A percentile compares a stretch with the other conserved stretches of the same genome.
Evolutionary conservation across 345 rosid genomes (phyloP).

Genomic region (Excoecaria cochinchinensis): DNA sequence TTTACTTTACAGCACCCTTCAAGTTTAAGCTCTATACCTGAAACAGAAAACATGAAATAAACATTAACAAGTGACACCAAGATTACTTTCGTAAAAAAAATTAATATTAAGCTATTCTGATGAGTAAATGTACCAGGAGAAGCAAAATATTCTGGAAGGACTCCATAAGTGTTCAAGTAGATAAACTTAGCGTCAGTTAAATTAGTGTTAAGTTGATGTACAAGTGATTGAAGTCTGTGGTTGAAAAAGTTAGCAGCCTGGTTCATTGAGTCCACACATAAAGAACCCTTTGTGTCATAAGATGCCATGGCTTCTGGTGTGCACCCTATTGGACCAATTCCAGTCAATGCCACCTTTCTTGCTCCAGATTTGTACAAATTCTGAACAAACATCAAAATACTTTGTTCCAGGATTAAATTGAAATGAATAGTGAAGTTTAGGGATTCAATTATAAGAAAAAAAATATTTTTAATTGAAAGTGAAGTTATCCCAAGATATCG

Average conservation of each 20-base stretch:
- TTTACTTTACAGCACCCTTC: constrained; percentile 15
- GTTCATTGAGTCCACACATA: constrained; percentile 23
- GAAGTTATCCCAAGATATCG: too few relatives aligned
- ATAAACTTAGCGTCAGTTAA: constrained; percentile 15
- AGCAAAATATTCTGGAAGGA: background rate
- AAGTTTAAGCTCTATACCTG: constrained; percentile 9
- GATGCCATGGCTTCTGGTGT: constrained; percentile 12
- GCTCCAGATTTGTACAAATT: constrained; percentile 22
- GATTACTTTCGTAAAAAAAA: background rate
- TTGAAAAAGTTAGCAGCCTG: constrained; percentile 23
- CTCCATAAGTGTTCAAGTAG: constrained; percentile 13
- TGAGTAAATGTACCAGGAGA: background rate
- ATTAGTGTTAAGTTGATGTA: constrained; percentile 2
- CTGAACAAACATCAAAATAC: background rate
- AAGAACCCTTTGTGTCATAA: background rate
- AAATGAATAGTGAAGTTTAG: too few relatives aligned
- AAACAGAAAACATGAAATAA: background rate
- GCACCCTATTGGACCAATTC: constrained; percentile 17
- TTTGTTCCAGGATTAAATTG: too few relatives aligned
- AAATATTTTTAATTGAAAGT: too few relatives aligned
- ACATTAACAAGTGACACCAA: background rate
- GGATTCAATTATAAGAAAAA: too few relatives aligned
- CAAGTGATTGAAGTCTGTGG: constrained; percentile 6
- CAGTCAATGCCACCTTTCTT: constrained; percentile 27
- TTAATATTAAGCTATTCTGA: background rate